Conservation (phyloP, 2,329 filamentous ascomycete species). For the Epichloe brachyelytri region DNA sequence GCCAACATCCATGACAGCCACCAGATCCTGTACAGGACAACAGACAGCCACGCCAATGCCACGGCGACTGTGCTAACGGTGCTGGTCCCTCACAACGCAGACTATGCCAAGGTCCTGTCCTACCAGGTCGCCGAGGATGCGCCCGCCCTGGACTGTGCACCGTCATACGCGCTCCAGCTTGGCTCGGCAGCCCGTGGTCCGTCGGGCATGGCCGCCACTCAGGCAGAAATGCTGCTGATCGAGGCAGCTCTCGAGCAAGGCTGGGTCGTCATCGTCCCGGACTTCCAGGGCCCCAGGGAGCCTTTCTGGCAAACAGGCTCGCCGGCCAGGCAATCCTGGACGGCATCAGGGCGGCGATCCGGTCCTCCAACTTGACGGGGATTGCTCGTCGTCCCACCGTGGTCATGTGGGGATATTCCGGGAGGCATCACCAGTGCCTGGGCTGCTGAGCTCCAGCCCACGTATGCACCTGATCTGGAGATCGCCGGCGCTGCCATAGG, state of each 20-base stretch:
- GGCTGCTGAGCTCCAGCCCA: slow-evolving; percentile 15
- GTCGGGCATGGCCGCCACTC: slow-evolving; percentile 20
- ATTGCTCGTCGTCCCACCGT: slow-evolving; percentile 20
- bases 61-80: slow-evolving; percentile 26
- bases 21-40: slow-evolving; percentile 28
- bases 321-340: slow-evolving; percentile 31
- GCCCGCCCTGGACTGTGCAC: slow-evolving; percentile 22
- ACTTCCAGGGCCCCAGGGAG: slow-evolving; percentile 31
- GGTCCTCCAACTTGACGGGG: slow-evolving; percentile 14
- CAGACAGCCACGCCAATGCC: slow-evolving; percentile 21
- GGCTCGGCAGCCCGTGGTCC: slow-evolving; percentile 6
- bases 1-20: slow-evolving; percentile 10
- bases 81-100: slow-evolving; percentile 21
- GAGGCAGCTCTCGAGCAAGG: slow-evolving; percentile 23
- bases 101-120: slow-evolving; percentile 21
- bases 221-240: slow-evolving; percentile 12
- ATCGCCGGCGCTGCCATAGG: slow-evolving; percentile 16
- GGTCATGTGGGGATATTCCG: slow-evolving; percentile 30
- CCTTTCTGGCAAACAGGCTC: slow-evolving; percentile 27
- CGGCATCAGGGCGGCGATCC: slow-evolving; percentile 27
- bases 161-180: slow-evolving; percentile 14
- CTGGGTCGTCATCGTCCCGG: slow-evolving; percentile 35
- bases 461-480: slow-evolving; percentile 13
- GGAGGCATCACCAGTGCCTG: slow-evolving; percentile 11
- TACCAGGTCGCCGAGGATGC: slow-evolving; percentile 30